Base-by-base conservation (phyloP, 179 eudicot genomes). In the Nepenthes alata region DNA sequence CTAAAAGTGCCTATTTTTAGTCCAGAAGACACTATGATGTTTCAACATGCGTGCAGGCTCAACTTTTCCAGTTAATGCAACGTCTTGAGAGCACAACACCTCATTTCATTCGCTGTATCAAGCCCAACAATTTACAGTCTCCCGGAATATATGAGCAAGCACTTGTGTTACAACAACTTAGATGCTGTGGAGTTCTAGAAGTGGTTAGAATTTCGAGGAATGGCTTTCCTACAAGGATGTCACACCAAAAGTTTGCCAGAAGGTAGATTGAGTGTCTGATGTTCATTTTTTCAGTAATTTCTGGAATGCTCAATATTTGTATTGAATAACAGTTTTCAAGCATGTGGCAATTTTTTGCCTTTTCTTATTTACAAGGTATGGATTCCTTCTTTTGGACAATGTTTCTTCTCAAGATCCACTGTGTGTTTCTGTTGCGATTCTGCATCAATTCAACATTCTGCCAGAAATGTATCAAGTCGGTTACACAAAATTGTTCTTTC, bases 401-500 rank as follows among this genome's bases (percentile, higher is more conserved):
- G 81, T 80, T 52, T 87, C 91, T 45, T 77, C 82, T 54, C 97
- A 78, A 75, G 99, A 94, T 74, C 94, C 99, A 38, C 71, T 91
- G 51, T 85, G 96, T 63, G 91, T 84, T 55, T 94, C 97, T 16
- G 95, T 94, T 60, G 95, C 97, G 36, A 94, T 94, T 81, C 96
- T 94, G 69, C 95, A 91, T 58, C 97, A 94, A 72, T 94, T 94
- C 77, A 80, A 85, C 65, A 91, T 94, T 71, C 71, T 85, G 38
- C 97, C 96, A 15, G 97, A 94, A 71, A 77, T 94, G 99, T 94
- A 94, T 83, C 99, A 90, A 81, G 96, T 90, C 75, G 99, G 99
- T 55, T 94, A 87, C 65, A 94, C 99, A 70, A 94, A 94, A 59
- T 67, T 91, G 75, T 94, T 85, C 69, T 94, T 94, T 75, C 91